A percentile compares a stretch with the other conserved stretches of the same genome.
Evolutionary conservation across 768 basidiomycete genomes (phyloP).

Genomic region (Collybia nuda): DNA sequence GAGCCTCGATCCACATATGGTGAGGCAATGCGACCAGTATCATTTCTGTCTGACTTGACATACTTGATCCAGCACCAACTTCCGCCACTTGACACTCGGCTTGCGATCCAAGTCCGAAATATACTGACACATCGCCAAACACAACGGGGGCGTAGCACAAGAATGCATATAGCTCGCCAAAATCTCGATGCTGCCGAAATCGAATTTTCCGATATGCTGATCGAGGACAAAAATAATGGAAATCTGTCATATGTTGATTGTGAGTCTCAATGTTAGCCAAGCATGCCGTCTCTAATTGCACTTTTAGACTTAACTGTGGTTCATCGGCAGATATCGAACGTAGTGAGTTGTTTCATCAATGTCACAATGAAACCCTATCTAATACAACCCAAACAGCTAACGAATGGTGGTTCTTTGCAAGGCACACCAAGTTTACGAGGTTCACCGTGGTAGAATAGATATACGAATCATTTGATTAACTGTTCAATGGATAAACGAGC

Average conservation of each 20-base stretch:
- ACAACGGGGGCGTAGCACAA: constrained; percentile 51
- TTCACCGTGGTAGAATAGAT: constrained; percentile 38
- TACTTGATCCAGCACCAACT: constrained; percentile 33
- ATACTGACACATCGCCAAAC: constrained; percentile 69
- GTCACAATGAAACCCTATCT: background rate
- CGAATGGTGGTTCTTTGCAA: constrained; percentile 37
- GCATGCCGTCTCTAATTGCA: too few species aligned
- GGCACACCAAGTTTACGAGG: constrained; percentile 35
- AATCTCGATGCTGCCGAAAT: constrained; percentile 92
- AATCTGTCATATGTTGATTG: constrained; percentile 90
- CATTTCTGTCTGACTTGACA: background rate
- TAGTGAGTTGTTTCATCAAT: constrained; percentile 31
- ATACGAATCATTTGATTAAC: too few species aligned
- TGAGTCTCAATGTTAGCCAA: constrained; percentile 38
- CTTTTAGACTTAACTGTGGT: constrained; percentile 44
- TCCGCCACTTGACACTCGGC: constrained; percentile 66
- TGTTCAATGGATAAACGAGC: constrained; percentile 19
- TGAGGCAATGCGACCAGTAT: constrained; percentile 28
- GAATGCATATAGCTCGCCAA: constrained; percentile 81
- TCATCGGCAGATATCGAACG: constrained; percentile 48
- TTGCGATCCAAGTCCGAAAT: constrained; percentile 86
- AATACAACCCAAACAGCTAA: constrained; percentile 25
- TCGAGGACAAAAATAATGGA: constrained; percentile 98
- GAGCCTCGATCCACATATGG: constrained; percentile 67
- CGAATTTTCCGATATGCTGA: constrained; percentile 95